Evolutionary conservation across 805 yeast genomes (phyloP).

Genomic region (Kluyveromyces aestuarii): DNA sequence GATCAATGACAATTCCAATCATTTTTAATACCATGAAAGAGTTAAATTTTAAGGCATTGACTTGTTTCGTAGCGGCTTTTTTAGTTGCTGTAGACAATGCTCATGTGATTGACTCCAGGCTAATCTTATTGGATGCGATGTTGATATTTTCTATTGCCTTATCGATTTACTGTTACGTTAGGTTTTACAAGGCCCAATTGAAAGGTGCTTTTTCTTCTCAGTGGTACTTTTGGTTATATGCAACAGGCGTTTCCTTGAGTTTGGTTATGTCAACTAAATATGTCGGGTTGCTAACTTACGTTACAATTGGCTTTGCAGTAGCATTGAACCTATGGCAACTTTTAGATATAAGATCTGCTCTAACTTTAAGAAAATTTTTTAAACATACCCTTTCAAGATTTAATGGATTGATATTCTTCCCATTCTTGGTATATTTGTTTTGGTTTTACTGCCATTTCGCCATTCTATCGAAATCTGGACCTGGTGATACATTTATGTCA

Average conservation of each 20-base stretch:
- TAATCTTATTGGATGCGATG: constrained; percentile 87
- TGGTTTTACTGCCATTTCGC: constrained; percentile 93
- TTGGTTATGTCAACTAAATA: constrained; percentile 93
- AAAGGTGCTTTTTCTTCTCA: constrained; percentile 49
- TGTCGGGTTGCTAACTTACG: constrained; percentile 89
- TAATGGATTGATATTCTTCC: constrained; percentile 62
- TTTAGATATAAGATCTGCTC: constrained; percentile 61
- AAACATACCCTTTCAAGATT: constrained; percentile 73
- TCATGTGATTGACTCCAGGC: constrained; percentile 81
- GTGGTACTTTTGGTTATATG: constrained; percentile 85
- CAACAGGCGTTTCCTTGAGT: constrained; percentile 80
- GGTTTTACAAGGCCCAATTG: constrained; percentile 63
- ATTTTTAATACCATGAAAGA: constrained; percentile 82
- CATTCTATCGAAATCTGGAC: constrained; percentile 77
- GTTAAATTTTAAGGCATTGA: constrained; percentile 65
- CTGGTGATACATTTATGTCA: constrained; percentile 95
- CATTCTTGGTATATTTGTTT: constrained; percentile 69
- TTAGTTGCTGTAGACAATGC: constrained; percentile 84
- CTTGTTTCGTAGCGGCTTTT: constrained; percentile 68
- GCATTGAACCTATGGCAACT: constrained; percentile 79
- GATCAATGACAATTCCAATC: constrained; percentile 73
- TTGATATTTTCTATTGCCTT: constrained; percentile 75
- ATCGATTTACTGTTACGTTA: constrained; percentile 68
- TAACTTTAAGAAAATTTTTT: constrained; percentile 44
- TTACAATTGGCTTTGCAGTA: constrained; percentile 83